Evolutionary conservation across 306 rosid species (phyloP).

Genomic region (Crotalaria pallida): DNA sequence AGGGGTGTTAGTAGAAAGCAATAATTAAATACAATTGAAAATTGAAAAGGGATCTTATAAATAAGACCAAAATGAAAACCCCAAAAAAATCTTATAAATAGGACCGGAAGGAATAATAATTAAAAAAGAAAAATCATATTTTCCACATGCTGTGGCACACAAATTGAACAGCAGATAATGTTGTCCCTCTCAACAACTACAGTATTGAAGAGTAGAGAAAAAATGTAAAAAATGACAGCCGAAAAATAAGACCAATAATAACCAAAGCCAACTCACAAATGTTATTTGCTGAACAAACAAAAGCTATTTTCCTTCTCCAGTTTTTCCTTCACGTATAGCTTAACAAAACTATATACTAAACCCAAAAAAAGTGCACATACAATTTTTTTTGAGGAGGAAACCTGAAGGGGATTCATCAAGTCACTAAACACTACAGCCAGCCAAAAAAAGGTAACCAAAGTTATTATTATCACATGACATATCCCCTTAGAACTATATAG

Average conservation of each 20-base stretch:
- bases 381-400: background rate
- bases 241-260: no score
- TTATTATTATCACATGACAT: background rate
- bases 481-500: background rate
- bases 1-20: no score
- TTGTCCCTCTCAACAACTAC: no score
- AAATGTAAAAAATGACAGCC: no score
- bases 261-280: background rate
- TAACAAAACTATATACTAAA: background rate
- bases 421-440: background rate
- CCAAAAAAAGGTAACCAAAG: background rate
- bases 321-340: background rate
- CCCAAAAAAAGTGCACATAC: background rate
- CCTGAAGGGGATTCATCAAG: background rate
- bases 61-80: no score
- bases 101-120: no score
- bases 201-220: background rate
- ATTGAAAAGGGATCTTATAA: no score
- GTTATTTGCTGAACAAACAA: background rate
- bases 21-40: no score
- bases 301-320: background rate
- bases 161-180: no score
- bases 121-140: no score
- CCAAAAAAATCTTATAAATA: no score
- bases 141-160: no score